These are phyloP conservation scores for Sisymbrium irio DNA, from an alignment of 345 rosid species.

Conservation along the genomic window DNA sequence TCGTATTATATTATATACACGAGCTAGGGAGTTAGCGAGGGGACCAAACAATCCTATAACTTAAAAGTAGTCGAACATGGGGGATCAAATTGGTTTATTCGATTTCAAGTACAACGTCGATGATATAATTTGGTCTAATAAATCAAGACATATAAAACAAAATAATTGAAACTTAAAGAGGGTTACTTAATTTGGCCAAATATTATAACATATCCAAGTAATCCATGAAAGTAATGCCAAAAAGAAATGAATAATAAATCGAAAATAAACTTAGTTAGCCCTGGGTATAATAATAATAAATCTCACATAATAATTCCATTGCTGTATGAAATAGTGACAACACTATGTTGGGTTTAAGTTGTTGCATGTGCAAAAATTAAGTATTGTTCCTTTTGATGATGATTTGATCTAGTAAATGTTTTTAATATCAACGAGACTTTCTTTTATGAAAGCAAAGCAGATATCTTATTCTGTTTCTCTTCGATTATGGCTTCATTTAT, in stretches of 20 bases:
- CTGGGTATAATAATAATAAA: constrained; percentile 1
- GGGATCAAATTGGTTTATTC: constrained; percentile 22
- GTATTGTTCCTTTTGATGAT: constrained; percentile 1
- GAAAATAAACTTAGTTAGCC: background rate
- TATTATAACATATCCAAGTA: constrained; percentile 18
- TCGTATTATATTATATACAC: background rate
- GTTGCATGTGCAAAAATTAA: constrained; percentile 33
- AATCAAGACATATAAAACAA: constrained; percentile 15
- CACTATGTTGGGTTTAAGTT: constrained; percentile 24
- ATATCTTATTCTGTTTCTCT: background rate
- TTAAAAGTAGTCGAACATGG: constrained; percentile 14
- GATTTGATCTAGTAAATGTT: background rate
- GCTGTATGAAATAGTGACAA: constrained; percentile 25
- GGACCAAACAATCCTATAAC: constrained; percentile 4
- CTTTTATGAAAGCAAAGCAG: background rate
- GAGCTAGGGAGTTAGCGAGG: background rate
- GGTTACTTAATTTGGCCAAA: constrained; percentile 19
- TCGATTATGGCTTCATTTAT: background rate
- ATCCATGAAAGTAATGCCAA: background rate
- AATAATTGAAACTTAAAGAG: constrained; percentile 28
- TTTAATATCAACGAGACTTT: background rate
- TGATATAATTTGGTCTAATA: constrained; percentile 23
- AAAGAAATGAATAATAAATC: background rate
- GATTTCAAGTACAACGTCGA: constrained; percentile 11
- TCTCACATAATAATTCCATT: constrained; percentile 19